Evolutionary conservation across 73 alveolate genomes (phyloP), one percentile per base, ranked within the genome.

Genomic region (Paramecium sexaurelia): DNA sequence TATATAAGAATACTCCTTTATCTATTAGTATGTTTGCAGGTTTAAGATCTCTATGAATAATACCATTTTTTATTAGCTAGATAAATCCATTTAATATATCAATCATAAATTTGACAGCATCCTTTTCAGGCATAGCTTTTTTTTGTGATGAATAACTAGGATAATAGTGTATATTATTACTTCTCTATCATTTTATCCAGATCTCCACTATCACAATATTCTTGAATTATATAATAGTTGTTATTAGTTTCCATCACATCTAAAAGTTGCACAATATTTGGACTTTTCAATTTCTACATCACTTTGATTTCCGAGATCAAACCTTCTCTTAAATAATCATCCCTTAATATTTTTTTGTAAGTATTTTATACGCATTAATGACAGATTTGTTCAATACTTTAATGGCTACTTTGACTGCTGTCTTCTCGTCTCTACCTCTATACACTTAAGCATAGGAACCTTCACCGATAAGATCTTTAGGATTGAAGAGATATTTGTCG

Each of bases 401-500:
- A 24, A 88, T 88, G 33, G 94, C 94, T 10, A 88, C 94, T 36
- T 75, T 82, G 36, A 55, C 32, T 24, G 84, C 91, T n/a, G 94
- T 88, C 73, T 88, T 82, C 55, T 82, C 87, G 7, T 88, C 94
- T 68, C 87, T 29, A 37, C 94, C 94, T 43, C 83, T 88, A 75
- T 69, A 88, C 17, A 88, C 94, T 27, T 88, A n/a, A 19, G 94
- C 94, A 69, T 88, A 88, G 0, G 94, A 88, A n/a, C 94, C 94
- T 17, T 75, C 78, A 37, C 94, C 94, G 39, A 88, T 88, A 10
- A 78, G 40, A 78, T 78, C 90, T 43, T 78, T 78, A 10, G 68
- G 90, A 78, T 33, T 78, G 45, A 41, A 78, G 90, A 78, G 90
- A 78, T 78, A 78, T 78, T 78, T 78, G 36, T 78, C 90, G 55